Base-by-base conservation (phyloP, 148 eudicot genomes). In the Hydrangea macrophylla region DNA sequence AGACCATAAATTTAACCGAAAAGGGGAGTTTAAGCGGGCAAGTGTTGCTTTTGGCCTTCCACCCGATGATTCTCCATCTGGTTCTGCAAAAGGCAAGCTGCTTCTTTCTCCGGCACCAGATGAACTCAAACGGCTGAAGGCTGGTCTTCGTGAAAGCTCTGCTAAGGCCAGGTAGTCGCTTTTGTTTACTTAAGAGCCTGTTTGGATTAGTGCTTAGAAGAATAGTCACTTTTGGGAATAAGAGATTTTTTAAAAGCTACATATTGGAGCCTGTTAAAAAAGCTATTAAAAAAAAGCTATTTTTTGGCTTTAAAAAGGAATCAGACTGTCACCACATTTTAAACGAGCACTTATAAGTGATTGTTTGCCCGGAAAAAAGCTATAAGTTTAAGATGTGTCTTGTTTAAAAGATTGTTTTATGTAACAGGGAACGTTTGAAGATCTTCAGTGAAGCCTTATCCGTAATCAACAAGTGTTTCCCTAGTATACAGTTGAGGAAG, bases 381-480 rank as follows among this genome's bases (percentile, higher is more conserved):
- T n/a, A n/a, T n/a, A n/a, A n/a, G n/a, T n/a, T n/a, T n/a, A n/a
- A 36, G 50, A 35, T 58, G 58, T 56, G 48, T 44, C 48, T 54
- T 11, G 26, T 5, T 32, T 20, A 63, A 67, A 61, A 75, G 32
- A 9, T 54, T 67, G 33, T 33, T 36, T 60, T 17, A 55, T 55
- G 11, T 70, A 65, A 59, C 82, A 85, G 88, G 93, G 88, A 85
- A 70, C 85, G 86, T 6, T 56, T 64, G 71, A 85, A 76, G 78
- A 76, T 75, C 28, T 81, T 79, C 65, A 67, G 44, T 55, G 87
- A 83, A 70, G 83, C 80, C 32, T 76, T 83, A 37, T 77, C 83
- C 7, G 79, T 72, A 53, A 32, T 81, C 61, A 83, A 76, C 72
- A 83, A 85, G 77, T 83, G 76, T 71, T 88, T 88, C 64, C 93